Base-by-base conservation (phyloP, 768 basidiomycete species). In the Butyriboletus loyo region DNA sequence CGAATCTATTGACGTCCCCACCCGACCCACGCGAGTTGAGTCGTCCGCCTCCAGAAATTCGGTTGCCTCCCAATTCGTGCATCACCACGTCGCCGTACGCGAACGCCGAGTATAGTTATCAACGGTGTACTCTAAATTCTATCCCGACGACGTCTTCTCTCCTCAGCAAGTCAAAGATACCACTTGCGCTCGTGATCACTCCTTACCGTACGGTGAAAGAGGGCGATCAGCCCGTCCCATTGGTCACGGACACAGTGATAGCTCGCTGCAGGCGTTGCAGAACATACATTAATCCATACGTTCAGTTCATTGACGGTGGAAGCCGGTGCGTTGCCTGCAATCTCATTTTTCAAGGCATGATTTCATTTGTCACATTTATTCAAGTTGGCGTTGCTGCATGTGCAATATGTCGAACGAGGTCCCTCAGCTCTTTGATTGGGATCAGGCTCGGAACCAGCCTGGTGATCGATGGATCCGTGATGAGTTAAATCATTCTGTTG, bases 331-430 rank as follows among this genome's bases (percentile, higher is more conserved):
- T 73, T 49, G 53, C 27, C 17, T 30, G 4, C 36, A 36, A 6
- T n/a, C 32, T 44, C 15, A 1, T 22, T 31, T 9, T 31, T 39
- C 7, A 5, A 3, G 11, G 6, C 32, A 31, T 47, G 31, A 45
- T 51, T 51, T 55, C 31, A 62, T 52, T n/a, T 30, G 4, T 37
- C 1, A 2, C 28, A 4, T 34, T 10, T 41, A 24, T 14, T 51
- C 24, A 50, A 88, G 89, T 57, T 99, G 97, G 97, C 89, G 97
- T 67, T 99, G 97, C 71, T 96, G 93, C 72, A 93, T 99, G 93
- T 99, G 97, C 71, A 91, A 88, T 63, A 85, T 98, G 81, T 89
- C 92, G 37, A 99, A 98, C 68, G 97, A 98, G 72, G 95, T 98
- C 1, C 97, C 97, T 22, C 95, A 98, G 63, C 76, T 97, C 46